phyloP scores from a whole-genome alignment of 2,329 filamentous ascomycete species.

The Sarocladiaceae sp. region DNA sequence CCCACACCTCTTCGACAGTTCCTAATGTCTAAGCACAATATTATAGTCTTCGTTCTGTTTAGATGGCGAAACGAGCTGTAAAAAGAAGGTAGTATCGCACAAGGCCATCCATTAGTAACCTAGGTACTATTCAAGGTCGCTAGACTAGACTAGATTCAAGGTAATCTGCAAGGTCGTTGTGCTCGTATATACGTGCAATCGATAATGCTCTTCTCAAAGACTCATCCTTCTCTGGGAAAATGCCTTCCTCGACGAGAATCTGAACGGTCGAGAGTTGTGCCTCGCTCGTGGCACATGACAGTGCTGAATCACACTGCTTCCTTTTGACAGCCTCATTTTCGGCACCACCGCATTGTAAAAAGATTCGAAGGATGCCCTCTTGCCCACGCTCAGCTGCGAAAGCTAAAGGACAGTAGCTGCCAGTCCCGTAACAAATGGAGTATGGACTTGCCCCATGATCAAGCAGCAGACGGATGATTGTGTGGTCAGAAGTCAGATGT shows the following conservation, averaged over 20 bases:
- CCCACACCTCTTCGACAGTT: no score
- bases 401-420: background rate
- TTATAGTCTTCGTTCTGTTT: no score
- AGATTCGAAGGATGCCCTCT: background rate
- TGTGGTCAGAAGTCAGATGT: background rate
- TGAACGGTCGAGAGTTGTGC: background rate
- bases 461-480: background rate
- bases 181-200: no score
- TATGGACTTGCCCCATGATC: background rate
- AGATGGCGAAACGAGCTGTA: no score
- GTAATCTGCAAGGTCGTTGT: no score
- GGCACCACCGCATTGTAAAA: background rate
- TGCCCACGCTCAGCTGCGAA: background rate
- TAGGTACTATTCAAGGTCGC: no score
- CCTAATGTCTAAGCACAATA: no score
- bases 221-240: no score
- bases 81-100: no score
- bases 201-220: no score
- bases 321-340: background rate
- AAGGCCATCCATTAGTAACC: no score
- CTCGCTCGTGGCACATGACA: background rate
- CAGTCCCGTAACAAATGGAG: background rate
- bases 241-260: background rate
- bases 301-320: background rate
- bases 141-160: no score